Conservation (phyloP, 2,329 filamentous ascomycete genomes). For the Epichloe coenophiala region DNA sequence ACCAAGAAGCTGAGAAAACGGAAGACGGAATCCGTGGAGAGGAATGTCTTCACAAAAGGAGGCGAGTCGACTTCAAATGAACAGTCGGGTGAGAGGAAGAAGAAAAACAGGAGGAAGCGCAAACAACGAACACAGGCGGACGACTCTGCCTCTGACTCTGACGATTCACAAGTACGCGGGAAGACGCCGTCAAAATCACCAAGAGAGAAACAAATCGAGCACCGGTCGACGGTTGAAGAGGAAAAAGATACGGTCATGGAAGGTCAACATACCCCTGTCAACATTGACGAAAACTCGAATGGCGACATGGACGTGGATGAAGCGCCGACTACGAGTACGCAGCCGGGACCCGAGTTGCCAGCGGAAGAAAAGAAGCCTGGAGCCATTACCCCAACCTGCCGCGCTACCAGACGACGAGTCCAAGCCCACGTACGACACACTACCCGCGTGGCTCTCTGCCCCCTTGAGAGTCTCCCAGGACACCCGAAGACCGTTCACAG, state of each 20-base stretch:
- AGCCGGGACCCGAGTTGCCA: not conserved
- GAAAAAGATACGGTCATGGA: not conserved
- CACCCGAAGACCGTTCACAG: conserved; percentile 44
- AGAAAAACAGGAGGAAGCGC: conserved; percentile 23
- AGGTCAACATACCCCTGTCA: not conserved
- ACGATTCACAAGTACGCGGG: conserved; percentile 7
- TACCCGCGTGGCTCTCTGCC: conserved; percentile 68
- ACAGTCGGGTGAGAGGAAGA: conserved; percentile 6
- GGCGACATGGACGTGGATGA: conserved; percentile 1
- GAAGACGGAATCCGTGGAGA: conserved; percentile 1
- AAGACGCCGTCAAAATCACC: not conserved
- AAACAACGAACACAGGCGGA: conserved; percentile 17
- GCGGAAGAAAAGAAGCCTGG: conserved; percentile 29
- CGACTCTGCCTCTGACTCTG: conserved; percentile 7
- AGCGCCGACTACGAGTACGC: not conserved
- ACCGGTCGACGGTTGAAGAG: not conserved
- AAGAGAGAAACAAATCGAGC: not conserved
- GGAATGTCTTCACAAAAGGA: conserved; percentile 8
- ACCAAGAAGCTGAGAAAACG: conserved; percentile 21
- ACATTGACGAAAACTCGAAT: not conserved
- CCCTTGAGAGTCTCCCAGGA: conserved; percentile 56
- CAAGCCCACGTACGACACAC: conserved; percentile 57
- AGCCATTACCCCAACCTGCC: conserved; percentile 69
- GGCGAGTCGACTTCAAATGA: not conserved
- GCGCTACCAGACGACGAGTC: conserved; percentile 42